A percentile compares a stretch with the other conserved stretches of the same genome.
Evolutionary conservation across 2,329 filamentous ascomycete genomes (phyloP).

Genomic region (Claviceps purpurea): DNA sequence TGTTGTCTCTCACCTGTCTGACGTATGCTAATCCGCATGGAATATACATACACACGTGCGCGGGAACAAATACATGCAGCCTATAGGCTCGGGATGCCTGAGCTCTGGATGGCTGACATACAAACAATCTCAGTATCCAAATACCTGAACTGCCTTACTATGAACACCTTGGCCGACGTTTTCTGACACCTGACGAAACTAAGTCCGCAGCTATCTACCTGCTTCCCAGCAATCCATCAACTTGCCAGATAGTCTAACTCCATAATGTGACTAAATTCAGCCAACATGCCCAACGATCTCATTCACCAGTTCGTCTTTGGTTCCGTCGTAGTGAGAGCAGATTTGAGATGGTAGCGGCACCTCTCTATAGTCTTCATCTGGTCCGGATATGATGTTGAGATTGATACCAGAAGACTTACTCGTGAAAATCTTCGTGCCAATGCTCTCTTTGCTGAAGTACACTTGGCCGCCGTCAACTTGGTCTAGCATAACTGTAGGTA

Average conservation of each 20-base stretch:
- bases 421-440: slow-evolving; percentile 69
- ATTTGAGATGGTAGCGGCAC: slow-evolving; percentile 82
- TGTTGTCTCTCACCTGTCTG: background rate
- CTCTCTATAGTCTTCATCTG: slow-evolving; percentile 74
- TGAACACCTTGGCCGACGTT: background rate
- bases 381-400: slow-evolving; percentile 61
- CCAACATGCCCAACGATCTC: slow-evolving; percentile 95
- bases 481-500: slow-evolving; percentile 83
- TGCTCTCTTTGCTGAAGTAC: slow-evolving; percentile 72
- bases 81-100: background rate
- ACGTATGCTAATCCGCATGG: background rate
- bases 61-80: background rate
- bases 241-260: background rate
- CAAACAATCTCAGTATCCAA: background rate
- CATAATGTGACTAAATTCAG: slow-evolving; percentile 24
- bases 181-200: background rate
- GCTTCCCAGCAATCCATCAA: background rate
- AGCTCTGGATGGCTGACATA: background rate
- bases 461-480: slow-evolving; percentile 83
- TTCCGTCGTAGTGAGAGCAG: slow-evolving; percentile 57
- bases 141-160: background rate
- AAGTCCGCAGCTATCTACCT: background rate
- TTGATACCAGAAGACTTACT: slow-evolving; percentile 84
- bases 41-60: background rate
- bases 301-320: slow-evolving; percentile 62